Conservation (phyloP, 2,329 filamentous ascomycete genomes). For the Akanthomyces uredinophilus region DNA sequence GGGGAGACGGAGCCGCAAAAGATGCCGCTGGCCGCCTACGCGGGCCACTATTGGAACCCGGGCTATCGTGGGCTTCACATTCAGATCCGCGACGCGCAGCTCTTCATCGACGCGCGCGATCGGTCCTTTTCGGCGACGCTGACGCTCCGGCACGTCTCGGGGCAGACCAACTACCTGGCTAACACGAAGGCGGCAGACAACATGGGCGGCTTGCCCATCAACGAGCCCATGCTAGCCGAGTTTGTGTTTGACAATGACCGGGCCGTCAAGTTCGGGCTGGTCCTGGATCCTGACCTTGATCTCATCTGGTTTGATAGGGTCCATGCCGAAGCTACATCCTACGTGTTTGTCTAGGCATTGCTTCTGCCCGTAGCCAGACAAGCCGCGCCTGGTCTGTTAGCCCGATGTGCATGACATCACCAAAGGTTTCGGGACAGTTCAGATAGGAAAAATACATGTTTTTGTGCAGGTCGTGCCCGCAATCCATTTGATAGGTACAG, state of each 20-base stretch:
- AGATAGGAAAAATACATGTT: not conserved
- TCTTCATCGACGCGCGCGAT: slow-evolving; percentile 10
- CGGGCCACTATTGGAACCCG: slow-evolving; percentile 8
- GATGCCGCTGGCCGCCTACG: slow-evolving; percentile 2
- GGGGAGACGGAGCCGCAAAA: not conserved
- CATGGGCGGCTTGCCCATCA: not conserved
- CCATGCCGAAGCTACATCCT: not conserved
- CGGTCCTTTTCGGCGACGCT: not conserved
- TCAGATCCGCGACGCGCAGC: slow-evolving; percentile 1
- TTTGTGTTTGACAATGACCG: slow-evolving; percentile 4
- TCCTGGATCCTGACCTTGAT: not conserved
- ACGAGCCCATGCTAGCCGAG: not conserved
- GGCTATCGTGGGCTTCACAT: slow-evolving; percentile 6
- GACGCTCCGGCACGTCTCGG: slow-evolving; percentile 2
- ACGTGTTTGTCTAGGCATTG: not conserved
- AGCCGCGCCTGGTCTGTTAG: not conserved
- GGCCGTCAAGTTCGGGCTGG: slow-evolving; percentile 1
- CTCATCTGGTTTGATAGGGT: slow-evolving; percentile 8
- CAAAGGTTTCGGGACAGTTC: not conserved
- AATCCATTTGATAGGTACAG: not conserved
- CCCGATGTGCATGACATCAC: not conserved
- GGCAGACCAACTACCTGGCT: slow-evolving; percentile 7
- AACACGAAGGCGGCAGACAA: not conserved
- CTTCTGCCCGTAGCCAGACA: no score
- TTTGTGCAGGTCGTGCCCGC: not conserved